Base-by-base conservation (phyloP, 176 grass and related monocot genomes). In the Paspalum vaginatum region DNA sequence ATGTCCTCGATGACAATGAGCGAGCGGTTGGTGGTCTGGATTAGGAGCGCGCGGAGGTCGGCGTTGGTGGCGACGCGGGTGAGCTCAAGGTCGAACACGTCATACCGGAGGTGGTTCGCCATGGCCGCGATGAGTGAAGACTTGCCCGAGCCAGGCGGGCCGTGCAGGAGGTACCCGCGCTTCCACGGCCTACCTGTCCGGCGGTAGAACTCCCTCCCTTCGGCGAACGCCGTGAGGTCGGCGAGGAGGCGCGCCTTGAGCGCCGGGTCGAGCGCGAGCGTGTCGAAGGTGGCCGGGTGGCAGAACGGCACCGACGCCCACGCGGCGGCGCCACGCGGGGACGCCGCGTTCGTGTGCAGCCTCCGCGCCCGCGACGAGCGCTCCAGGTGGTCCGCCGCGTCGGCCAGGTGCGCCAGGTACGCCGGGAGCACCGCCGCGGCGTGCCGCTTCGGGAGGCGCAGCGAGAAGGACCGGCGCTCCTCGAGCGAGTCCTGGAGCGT, bases 1-100 rank as follows among this genome's bases (percentile, higher is more conserved):
- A 99, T 99, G 79, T 99, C 96, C 86, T 99, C 92, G 69, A 99
- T 95, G 61, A 99, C 92, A 4, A 99, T 93, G 75, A 99, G 65
- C 54, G 92, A 99, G 21, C 92, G 90, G 85, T 95, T 99, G 27
- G 80, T 95, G 20, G 92, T 99, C 79, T 99, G 90, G 63, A 93
- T 87, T 55, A 99, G 90, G 60, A 99, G 88, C 65, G 81, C 78
- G 37, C 96, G 88, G 59, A 99, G 90, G 72, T 93, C 96, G 22
- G 88, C 88, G 76, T 99, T 99, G 78, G 80, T 88, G 69, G 79
- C 20, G 8, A 99, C 87, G 57, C 90, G 92, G 51, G 96, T 95
- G 78, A 99, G 90, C 85, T 99, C 92, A 11, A 99, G 90, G 79
- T 99, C 90, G 68, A 91, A 99, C 72, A 99, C 88, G 83, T 99